A percentile compares a stretch with the other conserved stretches of the same genome.
These are phyloP conservation scores for Coemansia sp. DNA, from an alignment of 371 early-diverging fungal genomes.

Conservation along the genomic window DNA sequence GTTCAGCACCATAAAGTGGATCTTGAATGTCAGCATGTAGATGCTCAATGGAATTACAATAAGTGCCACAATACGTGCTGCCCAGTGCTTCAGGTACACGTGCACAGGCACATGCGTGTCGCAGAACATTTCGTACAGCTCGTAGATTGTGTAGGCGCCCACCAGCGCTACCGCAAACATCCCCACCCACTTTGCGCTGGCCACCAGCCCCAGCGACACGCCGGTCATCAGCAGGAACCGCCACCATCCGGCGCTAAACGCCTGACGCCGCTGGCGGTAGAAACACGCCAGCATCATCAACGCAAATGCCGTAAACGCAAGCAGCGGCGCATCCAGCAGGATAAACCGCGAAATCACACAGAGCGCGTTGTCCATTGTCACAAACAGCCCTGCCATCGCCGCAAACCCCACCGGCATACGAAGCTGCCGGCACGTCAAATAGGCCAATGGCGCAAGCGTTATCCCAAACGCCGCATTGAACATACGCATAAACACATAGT, in stretches of 20 bases:
- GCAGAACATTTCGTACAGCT: conserved; percentile 90
- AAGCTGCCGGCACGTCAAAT: conserved; percentile 84
- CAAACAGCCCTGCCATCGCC: conserved; percentile 74
- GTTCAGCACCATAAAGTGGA: conserved; percentile 91
- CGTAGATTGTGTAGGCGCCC: conserved; percentile 92
- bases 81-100: conserved; percentile 72
- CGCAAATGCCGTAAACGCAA: conserved; percentile 88
- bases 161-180: conserved; percentile 93
- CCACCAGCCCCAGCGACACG: conserved; percentile 82
- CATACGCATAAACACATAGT: conserved; percentile 90
- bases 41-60: conserved; percentile 84
- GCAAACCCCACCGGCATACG: conserved; percentile 67
- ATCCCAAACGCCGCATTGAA: conserved; percentile 92
- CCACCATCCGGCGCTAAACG: conserved; percentile 87
- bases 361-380: conserved; percentile 84
- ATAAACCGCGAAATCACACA: conserved; percentile 93
- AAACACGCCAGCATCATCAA: conserved; percentile 78
- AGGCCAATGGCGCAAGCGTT: conserved; percentile 91
- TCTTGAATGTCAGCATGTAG: conserved; percentile 81
- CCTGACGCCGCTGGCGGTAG: conserved; percentile 65
- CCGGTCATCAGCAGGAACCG: conserved; percentile 86
- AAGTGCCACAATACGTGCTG: conserved; percentile 74
- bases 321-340: conserved; percentile 95
- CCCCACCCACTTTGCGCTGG: conserved; percentile 99
- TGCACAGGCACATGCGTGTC: conserved; percentile 76